These are phyloP conservation scores for Aspergillus texensis DNA, from an alignment of 2,329 filamentous ascomycete genomes.

Conservation along the genomic window DNA sequence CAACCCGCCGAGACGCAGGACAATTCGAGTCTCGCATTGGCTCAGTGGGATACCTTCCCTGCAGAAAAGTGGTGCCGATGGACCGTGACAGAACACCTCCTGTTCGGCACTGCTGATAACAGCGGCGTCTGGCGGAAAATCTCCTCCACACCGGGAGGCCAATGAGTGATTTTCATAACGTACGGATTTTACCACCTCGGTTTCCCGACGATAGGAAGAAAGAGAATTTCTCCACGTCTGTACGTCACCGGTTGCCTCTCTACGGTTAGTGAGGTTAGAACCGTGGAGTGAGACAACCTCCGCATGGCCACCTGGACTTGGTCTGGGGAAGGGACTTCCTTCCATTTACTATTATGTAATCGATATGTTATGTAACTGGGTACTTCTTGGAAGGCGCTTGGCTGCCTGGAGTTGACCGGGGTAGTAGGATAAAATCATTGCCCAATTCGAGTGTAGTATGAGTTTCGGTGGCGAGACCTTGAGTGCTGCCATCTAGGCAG, in stretches of 20 bases:
- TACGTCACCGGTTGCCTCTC: slow-evolving; percentile 4
- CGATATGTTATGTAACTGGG: not conserved
- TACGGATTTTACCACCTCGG: slow-evolving; percentile 5
- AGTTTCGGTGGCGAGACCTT: not conserved
- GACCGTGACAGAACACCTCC: not conserved
- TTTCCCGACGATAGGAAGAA: slow-evolving; percentile 1
- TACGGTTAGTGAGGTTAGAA: not conserved
- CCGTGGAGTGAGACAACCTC: slow-evolving; percentile 7
- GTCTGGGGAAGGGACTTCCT: slow-evolving; percentile 8
- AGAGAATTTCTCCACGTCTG: slow-evolving; percentile 1
- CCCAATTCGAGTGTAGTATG: not conserved
- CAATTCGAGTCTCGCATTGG: not conserved
- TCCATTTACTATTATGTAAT: not conserved
- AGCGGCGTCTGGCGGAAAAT: slow-evolving; percentile 2
- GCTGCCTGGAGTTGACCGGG: not conserved
- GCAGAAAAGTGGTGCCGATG: slow-evolving; percentile 6
- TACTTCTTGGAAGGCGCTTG: not conserved
- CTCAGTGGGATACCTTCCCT: not conserved
- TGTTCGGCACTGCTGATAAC: slow-evolving; percentile 1
- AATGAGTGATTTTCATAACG: slow-evolving; percentile 14
- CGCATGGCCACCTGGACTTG: slow-evolving; percentile 5
- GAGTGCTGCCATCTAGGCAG: not conserved
- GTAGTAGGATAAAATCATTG: not conserved
- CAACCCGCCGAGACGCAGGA: not conserved
- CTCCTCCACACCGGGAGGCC: slow-evolving; percentile 10